Conservation (phyloP, 805 yeast species). For the Lachancea quebecensis region DNA sequence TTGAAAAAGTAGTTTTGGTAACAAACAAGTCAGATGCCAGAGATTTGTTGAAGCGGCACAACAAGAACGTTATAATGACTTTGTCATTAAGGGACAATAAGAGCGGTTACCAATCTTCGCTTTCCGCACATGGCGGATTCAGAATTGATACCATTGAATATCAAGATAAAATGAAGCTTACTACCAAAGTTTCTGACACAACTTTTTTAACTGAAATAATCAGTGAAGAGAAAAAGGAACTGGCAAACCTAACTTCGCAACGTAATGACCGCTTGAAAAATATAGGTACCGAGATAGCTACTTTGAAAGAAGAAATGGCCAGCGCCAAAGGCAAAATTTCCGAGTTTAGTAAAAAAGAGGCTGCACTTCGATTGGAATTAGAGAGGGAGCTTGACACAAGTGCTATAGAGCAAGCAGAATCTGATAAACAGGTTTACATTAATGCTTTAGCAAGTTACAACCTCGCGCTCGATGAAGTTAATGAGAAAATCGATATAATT, state of each 20-base stretch:
- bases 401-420: conserved; percentile 16
- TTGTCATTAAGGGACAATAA: conserved; percentile 36
- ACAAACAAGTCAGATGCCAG: conserved; percentile 48
- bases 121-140: conserved; percentile 37
- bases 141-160: conserved; percentile 50
- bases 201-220: conserved; percentile 20
- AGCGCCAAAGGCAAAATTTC: conserved; percentile 22
- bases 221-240: conserved; percentile 15
- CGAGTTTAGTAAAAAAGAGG: conserved; percentile 24
- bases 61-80: conserved; percentile 37
- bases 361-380: conserved; percentile 19
- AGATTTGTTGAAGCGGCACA: conserved; percentile 31
- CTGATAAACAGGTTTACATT: conserved; percentile 21
- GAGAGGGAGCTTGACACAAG: conserved; percentile 29
- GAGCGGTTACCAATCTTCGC: conserved; percentile 40
- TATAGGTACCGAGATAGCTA: conserved; percentile 7
- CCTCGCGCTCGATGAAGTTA: conserved; percentile 22
- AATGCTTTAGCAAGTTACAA: conserved; percentile 22
- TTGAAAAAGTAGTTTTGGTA: conserved; percentile 54
- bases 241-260: conserved; percentile 23
- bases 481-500: conserved; percentile 17
- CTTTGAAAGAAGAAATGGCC: conserved; percentile 27
- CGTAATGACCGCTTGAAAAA: conserved; percentile 10
- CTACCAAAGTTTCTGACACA: conserved; percentile 15
- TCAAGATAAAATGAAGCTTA: conserved; percentile 19